Evolutionary conservation across 352 stramenopile species (phyloP).

Genomic region (Globisporangium spiculum): DNA sequence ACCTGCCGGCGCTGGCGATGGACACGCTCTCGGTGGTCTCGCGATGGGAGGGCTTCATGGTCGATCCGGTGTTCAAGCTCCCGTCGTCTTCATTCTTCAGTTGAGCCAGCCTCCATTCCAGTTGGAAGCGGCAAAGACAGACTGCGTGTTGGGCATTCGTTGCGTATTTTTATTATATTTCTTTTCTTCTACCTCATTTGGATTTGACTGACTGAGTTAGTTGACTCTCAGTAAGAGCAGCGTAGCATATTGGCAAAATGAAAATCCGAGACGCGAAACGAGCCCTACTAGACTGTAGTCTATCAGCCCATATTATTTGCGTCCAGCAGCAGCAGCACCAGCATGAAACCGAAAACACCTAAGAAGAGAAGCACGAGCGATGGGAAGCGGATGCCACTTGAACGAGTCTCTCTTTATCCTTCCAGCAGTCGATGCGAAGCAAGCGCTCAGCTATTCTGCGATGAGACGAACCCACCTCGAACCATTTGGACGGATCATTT

Average conservation of each 20-base stretch:
- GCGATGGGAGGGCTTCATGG: constrained; percentile 65
- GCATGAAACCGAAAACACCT: not conserved
- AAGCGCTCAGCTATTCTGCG: not conserved
- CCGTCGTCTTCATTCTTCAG: constrained; percentile 22
- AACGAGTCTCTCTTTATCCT: not conserved
- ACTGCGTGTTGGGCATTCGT: not conserved
- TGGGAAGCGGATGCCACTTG: not conserved
- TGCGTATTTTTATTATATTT: constrained; percentile 10
- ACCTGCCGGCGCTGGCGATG: constrained; percentile 52
- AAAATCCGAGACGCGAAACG: not conserved
- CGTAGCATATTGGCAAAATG: not conserved
- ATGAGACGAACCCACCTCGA: not conserved
- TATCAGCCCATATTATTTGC: no score
- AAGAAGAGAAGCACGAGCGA: not conserved
- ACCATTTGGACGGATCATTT: not conserved
- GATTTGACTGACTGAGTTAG: not conserved
- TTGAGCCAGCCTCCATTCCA: constrained; percentile 10
- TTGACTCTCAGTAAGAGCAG: not conserved
- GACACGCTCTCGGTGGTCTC: constrained; percentile 62
- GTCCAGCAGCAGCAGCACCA: no score
- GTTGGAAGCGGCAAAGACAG: not conserved
- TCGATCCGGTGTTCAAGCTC: constrained; percentile 52
- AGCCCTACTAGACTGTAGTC: no score
- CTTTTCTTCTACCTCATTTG: not conserved
- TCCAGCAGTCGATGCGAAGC: not conserved